A percentile compares a stretch with the other conserved stretches of the same genome.
These are phyloP conservation scores for Amanita jacksonii DNA, from an alignment of 768 basidiomycete genomes.

Conservation along the genomic window DNA sequence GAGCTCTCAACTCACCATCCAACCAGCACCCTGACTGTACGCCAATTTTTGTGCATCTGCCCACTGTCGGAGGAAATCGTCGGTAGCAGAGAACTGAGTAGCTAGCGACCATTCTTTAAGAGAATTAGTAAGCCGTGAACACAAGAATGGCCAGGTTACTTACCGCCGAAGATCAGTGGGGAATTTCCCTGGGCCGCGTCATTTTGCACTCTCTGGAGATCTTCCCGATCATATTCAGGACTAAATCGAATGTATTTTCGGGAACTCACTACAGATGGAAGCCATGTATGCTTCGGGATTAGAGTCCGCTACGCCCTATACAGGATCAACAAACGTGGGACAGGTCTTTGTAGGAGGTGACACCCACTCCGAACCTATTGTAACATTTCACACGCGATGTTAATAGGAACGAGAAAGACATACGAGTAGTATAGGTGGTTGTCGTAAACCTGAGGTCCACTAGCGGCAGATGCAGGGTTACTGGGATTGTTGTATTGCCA, in stretches of 20 bases:
- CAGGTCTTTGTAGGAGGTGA: constrained; percentile 6
- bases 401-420: constrained; percentile 15
- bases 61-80: constrained; percentile 56
- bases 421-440: constrained; percentile 74
- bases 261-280: constrained; percentile 56
- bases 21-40: constrained; percentile 52
- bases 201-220: constrained; percentile 43
- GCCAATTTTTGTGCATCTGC: constrained; percentile 68
- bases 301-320: constrained; percentile 60
- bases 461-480: constrained; percentile 61
- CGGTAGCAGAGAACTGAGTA: constrained; percentile 54
- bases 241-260: neutral
- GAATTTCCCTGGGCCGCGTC: constrained; percentile 26
- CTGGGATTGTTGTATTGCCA: constrained; percentile 66
- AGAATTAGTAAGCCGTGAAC: neutral
- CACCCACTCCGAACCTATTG: constrained; percentile 47
- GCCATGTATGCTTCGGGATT: constrained; percentile 56
- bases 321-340: neutral
- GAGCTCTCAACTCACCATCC: constrained; percentile 43
- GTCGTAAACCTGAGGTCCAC: constrained; percentile 68
- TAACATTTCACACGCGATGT: constrained; percentile 2
- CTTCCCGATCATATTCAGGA: constrained; percentile 23
- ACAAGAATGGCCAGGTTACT: neutral
- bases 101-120: constrained; percentile 39
- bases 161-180: constrained; percentile 34